Conservation (phyloP, 306 rosid species). For the Castanospermum australe region DNA sequence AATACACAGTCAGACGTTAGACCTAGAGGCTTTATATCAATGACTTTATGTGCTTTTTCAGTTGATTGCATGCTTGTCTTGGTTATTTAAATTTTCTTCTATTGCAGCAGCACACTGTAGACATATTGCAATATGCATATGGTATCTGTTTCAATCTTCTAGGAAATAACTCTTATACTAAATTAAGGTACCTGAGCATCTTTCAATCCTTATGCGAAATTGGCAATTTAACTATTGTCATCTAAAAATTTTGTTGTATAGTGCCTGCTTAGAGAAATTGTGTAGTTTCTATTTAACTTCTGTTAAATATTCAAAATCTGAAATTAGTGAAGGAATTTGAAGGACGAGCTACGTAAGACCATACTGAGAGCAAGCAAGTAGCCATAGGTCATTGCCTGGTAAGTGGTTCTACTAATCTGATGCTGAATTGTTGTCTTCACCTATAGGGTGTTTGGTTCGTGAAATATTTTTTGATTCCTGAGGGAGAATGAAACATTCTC, state of each 20-base stretch:
- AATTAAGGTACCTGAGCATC: neutral
- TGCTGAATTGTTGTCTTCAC: neutral
- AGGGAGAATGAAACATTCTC: no score
- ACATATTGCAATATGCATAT: neutral
- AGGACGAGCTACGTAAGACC: neutral
- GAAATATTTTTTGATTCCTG: no score
- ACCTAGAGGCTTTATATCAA: slow-evolving; percentile 3
- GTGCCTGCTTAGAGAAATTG: neutral
- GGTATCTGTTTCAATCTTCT: neutral
- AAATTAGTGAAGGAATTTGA: neutral
- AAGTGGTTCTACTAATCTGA: neutral
- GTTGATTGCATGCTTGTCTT: slow-evolving; percentile 31
- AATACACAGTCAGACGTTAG: slow-evolving; percentile 1
- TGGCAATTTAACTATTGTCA: neutral
- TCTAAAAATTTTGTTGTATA: neutral
- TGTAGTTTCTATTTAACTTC: neutral
- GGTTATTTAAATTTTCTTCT: neutral
- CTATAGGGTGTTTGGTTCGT: no score
- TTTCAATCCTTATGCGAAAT: neutral
- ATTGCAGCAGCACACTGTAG: neutral
- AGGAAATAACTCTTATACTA: neutral
- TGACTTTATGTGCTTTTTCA: slow-evolving; percentile 28
- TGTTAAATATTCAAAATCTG: neutral
- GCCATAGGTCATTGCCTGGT: neutral
- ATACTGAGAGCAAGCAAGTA: neutral